Evolutionary conservation across 129 eudicot species (phyloP).

Genomic region (Glebionis coronaria): DNA sequence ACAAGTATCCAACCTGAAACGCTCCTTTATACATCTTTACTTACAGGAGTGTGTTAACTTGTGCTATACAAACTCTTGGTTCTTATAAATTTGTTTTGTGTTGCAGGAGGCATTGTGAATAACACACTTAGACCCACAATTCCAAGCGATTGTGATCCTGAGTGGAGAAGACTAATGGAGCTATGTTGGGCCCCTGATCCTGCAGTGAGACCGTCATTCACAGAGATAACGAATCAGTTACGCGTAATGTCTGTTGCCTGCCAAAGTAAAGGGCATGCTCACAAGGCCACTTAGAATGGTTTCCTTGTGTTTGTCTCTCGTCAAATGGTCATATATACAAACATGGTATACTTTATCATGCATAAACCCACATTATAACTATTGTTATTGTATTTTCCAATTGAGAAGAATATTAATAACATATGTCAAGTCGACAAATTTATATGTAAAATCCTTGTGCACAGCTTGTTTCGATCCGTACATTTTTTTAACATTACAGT

Average conservation of each 20-base stretch:
- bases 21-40: too few relatives aligned
- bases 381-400: conserved; percentile 13
- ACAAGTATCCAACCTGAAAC: too few relatives aligned
- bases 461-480: conserved; percentile 8
- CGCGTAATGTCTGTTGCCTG: conserved; percentile 72
- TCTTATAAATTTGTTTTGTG: too few relatives aligned
- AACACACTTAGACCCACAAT: conserved; percentile 86
- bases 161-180: conserved; percentile 90
- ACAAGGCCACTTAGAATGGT: conserved; percentile 34
- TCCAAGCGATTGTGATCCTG: conserved; percentile 76
- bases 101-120: conserved; percentile 93
- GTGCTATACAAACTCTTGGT: too few relatives aligned
- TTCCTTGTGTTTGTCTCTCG: not conserved
- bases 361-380: conserved; percentile 17
- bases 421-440: not conserved
- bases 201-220: conserved; percentile 65
- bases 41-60: not conserved
- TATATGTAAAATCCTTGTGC: conserved; percentile 5
- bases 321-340: conserved; percentile 23
- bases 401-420: conserved; percentile 11
- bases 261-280: conserved; percentile 55
- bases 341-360: conserved; percentile 35
- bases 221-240: conserved; percentile 72
- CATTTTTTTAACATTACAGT: not conserved
- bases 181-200: conserved; percentile 97